A percentile compares a stretch with the other conserved stretches of the same genome.
These are phyloP conservation scores for Flaveria bidentis DNA, from an alignment of 129 eudicot genomes.

Conservation along the genomic window DNA sequence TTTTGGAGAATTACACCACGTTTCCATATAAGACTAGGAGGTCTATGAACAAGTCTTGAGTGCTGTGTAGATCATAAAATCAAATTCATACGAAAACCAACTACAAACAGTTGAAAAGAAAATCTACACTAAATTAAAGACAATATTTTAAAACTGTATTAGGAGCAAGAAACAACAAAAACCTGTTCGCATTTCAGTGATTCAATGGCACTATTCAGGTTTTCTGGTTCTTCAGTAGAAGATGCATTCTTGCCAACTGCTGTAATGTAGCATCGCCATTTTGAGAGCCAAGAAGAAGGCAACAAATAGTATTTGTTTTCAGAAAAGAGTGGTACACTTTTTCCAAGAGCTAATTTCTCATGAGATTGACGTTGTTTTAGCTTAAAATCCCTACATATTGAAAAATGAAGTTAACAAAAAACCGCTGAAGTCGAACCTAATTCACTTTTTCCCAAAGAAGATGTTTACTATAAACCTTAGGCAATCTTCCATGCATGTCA, in stretches of 20 bases:
- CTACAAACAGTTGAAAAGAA: neutral
- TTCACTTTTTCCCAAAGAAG: neutral
- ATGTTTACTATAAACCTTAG: conserved; percentile 48
- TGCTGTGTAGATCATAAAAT: conserved; percentile 52
- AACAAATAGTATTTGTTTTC: conserved; percentile 60
- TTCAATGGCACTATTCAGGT: conserved; percentile 43
- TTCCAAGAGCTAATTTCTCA: conserved; percentile 81
- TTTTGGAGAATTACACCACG: conserved; percentile 79
- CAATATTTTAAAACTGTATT: neutral
- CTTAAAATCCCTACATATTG: conserved; percentile 73
- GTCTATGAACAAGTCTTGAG: conserved; percentile 73
- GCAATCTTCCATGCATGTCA: conserved; percentile 62
- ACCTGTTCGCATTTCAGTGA: conserved; percentile 80
- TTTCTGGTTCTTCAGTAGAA: conserved; percentile 56
- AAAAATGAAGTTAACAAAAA: conserved; percentile 25
- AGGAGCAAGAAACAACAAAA: conserved; percentile 1
- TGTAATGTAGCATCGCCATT: conserved; percentile 71
- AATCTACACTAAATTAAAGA: neutral
- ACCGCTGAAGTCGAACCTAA: neutral
- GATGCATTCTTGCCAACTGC: conserved; percentile 78
- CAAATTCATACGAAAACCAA: conserved; percentile 5
- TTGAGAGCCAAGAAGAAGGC: conserved; percentile 88
- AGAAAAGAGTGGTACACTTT: conserved; percentile 50
- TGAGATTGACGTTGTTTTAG: conserved; percentile 80
- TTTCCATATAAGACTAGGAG: conserved; percentile 70